phyloP scores from a whole-genome alignment of 306 rosid genomes.

The Biancaea sappan region DNA sequence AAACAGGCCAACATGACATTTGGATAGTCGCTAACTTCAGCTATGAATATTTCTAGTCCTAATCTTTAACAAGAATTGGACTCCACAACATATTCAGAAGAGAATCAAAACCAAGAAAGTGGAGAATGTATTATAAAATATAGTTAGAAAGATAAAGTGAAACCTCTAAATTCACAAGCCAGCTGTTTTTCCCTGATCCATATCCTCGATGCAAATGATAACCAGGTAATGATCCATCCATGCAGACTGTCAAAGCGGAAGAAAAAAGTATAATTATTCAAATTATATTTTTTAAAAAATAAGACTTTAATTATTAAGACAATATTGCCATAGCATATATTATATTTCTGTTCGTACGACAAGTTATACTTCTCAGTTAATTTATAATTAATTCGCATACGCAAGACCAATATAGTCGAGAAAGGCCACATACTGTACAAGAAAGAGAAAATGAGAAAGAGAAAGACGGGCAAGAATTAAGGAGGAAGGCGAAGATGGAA shows the following conservation, averaged over 20 bases:
- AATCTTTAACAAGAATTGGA: conserved; percentile 12
- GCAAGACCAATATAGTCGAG: neutral
- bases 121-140: neutral
- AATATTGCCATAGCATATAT: neutral
- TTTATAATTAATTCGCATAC: neutral
- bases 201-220: conserved; percentile 83
- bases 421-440: neutral
- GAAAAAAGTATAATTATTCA: conserved; percentile 13
- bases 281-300: neutral
- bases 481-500: neutral
- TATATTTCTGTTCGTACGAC: neutral
- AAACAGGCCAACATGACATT: no score
- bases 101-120: conserved; percentile 1
- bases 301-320: neutral
- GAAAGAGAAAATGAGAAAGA: neutral
- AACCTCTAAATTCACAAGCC: conserved; percentile 98
- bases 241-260: conserved; percentile 64
- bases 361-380: neutral
- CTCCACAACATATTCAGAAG: conserved; percentile 9
- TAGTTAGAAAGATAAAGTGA: conserved; percentile 6
- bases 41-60: neutral
- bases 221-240: conserved; percentile 95
- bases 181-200: conserved; percentile 85
- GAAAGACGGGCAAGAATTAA: neutral
- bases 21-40: conserved; percentile 3